Evolutionary conservation across 2,329 filamentous ascomycete species (phyloP), one percentile per base, ranked within the genome.

Genomic region (Fonsecaea pedrosoi): DNA sequence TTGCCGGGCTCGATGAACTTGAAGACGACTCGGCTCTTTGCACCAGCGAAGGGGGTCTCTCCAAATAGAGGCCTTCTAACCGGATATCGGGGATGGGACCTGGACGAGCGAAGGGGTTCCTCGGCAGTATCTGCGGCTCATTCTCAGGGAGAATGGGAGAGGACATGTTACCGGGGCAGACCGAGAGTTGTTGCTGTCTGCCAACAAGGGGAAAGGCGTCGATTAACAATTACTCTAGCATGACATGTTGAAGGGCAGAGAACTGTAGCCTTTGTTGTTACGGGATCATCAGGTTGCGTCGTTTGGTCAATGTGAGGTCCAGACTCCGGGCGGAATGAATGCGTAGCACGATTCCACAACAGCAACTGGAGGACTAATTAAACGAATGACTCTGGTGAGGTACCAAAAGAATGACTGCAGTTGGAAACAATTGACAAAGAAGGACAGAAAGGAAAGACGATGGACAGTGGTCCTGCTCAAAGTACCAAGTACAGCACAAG

Each of bases 301-400:
- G 64, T 56, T 60, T 60, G 60, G 54, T 61, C 64, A 60, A 60
- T 67, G 45, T 64, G 25, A 54, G 63, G 63, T 65, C 65, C 59
- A 65, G 55, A 62, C 64, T 68, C 55, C 53, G 32, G 48, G 21
- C 59, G 64, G 66, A 71, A 70, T 68, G 66, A 60, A 62, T 38
- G 55, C 50, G 64, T 45, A 58, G 65, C 60, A 59, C 64, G 55
- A 38, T 65, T 64, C 68, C 68, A 69, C 70, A 64, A 38, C 54
- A 65, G 45, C 53, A 62, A 50, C 55, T 30, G 38, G 48, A 40
- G 57, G 38, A 59, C 54, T 34, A 13, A 61, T 35, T 34, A 61
- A 73, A 71, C 10, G 71, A 73, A 62, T 58, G 71, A 73, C 71
- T 73, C 25, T 32, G 62, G 69, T 72, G 56, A 70, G 70, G 40